Conservation (phyloP, 2,329 filamentous ascomycete species). For the Pseudogymnoascus sp. region DNA sequence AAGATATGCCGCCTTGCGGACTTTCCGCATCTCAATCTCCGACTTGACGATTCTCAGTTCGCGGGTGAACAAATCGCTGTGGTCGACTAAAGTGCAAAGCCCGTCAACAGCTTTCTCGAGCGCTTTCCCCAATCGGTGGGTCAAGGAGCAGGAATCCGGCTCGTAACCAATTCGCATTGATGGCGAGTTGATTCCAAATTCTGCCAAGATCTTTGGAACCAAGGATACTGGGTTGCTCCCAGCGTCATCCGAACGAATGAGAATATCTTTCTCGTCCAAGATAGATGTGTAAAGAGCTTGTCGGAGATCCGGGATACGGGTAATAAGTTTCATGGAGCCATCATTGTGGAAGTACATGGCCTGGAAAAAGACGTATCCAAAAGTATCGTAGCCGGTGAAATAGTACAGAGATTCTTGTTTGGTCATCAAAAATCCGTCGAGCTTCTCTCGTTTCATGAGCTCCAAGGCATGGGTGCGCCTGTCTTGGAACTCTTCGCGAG, state of each 20-base stretch:
- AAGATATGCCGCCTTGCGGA: conserved; percentile 29
- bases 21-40: conserved; percentile 24
- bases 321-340: conserved; percentile 27
- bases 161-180: conserved; percentile 27
- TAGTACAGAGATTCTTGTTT: conserved; percentile 29
- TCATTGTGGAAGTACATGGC: conserved; percentile 31
- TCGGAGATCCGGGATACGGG: conserved; percentile 25
- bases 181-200: conserved; percentile 25
- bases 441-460: conserved; percentile 27
- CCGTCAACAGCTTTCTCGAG: conserved; percentile 28
- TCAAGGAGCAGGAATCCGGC: conserved; percentile 31
- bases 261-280: conserved; percentile 13
- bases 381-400: conserved; percentile 29
- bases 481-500: conserved; percentile 21
- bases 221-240: conserved; percentile 26
- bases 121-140: conserved; percentile 27
- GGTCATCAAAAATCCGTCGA: conserved; percentile 29
- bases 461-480: conserved; percentile 20
- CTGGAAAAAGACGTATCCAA: conserved; percentile 31
- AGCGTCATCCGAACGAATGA: conserved; percentile 24
- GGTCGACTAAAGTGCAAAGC: conserved; percentile 24
- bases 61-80: conserved; percentile 25
- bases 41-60: conserved; percentile 29
- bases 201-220: conserved; percentile 24
- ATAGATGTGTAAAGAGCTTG: conserved; percentile 29